Evolutionary conservation across 2,329 filamentous ascomycete genomes (phyloP).

Genomic region (Xylaria sp.): DNA sequence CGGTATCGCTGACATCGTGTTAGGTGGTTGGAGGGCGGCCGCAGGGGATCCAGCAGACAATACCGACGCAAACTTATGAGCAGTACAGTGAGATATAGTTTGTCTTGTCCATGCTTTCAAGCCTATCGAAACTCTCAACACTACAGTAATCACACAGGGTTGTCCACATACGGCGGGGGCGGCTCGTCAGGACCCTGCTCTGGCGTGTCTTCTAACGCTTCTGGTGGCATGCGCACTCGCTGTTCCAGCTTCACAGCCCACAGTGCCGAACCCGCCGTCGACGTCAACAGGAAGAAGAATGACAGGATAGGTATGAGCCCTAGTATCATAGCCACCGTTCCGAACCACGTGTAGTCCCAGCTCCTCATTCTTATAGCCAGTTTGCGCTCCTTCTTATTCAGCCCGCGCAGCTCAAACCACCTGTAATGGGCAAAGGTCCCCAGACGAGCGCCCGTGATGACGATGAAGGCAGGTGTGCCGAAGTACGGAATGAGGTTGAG

Average conservation of each 20-base stretch:
- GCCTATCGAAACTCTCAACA: neutral
- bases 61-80: neutral
- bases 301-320: constrained; percentile 88
- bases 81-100: neutral
- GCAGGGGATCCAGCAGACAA: neutral
- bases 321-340: constrained; percentile 79
- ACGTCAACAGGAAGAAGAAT: constrained; percentile 94
- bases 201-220: constrained; percentile 17
- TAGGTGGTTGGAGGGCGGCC: neutral
- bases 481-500: constrained; percentile 87
- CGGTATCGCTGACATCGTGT: neutral
- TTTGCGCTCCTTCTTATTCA: constrained; percentile 76
- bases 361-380: constrained; percentile 68
- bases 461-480: constrained; percentile 82
- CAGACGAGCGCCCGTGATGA: constrained; percentile 84
- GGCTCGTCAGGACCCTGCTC: constrained; percentile 40
- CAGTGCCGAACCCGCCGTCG: constrained; percentile 80
- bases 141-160: constrained; percentile 38
- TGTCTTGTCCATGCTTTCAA: neutral
- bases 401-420: constrained; percentile 81
- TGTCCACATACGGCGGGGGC: constrained; percentile 47
- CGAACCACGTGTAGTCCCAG: constrained; percentile 94
- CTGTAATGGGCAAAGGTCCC: constrained; percentile 91
- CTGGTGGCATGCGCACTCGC: constrained; percentile 43
- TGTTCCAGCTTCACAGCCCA: constrained; percentile 84